Evolutionary conservation across 768 basidiomycete genomes (phyloP).

Genomic region (Pholiota microspora): DNA sequence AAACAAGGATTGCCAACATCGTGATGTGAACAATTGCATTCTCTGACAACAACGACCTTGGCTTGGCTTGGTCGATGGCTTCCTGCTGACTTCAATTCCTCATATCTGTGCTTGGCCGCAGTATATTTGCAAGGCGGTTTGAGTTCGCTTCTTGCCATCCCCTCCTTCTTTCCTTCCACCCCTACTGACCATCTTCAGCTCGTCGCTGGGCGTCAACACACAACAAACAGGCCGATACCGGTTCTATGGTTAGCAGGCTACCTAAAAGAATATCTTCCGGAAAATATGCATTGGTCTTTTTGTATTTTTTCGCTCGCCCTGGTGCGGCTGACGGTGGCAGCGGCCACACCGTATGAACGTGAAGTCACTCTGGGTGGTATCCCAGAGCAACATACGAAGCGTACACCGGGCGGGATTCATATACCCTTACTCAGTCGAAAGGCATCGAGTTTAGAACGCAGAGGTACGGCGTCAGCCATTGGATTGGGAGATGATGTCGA

Average conservation of each 20-base stretch:
- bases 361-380: constrained; percentile 21
- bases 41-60: background rate
- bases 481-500: constrained; percentile 64
- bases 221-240: background rate
- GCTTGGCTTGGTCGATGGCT: background rate
- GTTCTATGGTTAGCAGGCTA: constrained; percentile 19
- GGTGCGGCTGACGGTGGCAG: background rate
- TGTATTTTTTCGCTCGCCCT: background rate
- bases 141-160: background rate
- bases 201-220: background rate
- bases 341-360: background rate
- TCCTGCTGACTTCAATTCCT: background rate
- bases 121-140: background rate
- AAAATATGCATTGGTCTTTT: background rate
- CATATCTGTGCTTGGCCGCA: constrained; percentile 8
- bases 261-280: constrained; percentile 3
- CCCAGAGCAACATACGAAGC: constrained; percentile 22
- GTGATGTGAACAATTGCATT: background rate
- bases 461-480: constrained; percentile 36
- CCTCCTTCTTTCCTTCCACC: background rate
- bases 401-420: constrained; percentile 33
- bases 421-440: constrained; percentile 32
- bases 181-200: background rate
- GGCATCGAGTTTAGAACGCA: constrained; percentile 20
- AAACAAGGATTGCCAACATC: background rate